Percentiles rank a stretch among this genome's conserved stretches.
Evolutionary conservation across 169 alveolate species (phyloP).

Genomic region (Plasmodium malariae): DNA sequence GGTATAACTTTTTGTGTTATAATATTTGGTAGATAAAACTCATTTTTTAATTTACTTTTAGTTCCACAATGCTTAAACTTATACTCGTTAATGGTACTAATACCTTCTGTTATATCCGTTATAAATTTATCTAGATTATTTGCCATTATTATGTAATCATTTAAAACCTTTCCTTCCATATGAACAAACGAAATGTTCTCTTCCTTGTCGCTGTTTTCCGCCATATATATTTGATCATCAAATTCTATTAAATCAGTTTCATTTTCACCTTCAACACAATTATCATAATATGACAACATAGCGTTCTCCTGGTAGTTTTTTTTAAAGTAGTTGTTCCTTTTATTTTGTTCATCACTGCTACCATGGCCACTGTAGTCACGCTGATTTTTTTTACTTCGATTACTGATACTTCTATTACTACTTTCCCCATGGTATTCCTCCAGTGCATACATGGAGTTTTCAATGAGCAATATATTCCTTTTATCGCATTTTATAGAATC

Average conservation of each 20-base stretch:
- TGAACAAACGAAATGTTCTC: no score
- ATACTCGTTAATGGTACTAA: neutral
- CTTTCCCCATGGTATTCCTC: no score
- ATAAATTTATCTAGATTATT: constrained; percentile 12
- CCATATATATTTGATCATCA: neutral
- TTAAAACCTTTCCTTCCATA: no score
- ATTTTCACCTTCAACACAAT: neutral
- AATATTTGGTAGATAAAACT: constrained; percentile 19
- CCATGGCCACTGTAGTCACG: neutral
- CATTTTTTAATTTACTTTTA: neutral
- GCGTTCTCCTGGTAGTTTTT: constrained; percentile 1
- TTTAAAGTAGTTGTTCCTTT: constrained; percentile 6
- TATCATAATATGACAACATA: neutral
- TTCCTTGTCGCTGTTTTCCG: neutral
- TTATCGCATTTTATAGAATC: no score
- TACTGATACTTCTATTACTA: neutral
- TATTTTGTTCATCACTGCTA: neutral
- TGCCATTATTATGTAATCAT: neutral
- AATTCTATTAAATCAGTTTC: constrained; percentile 5
- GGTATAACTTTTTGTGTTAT: constrained; percentile 60
- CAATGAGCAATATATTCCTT: no score
- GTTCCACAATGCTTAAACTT: neutral
- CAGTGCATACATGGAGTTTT: no score
- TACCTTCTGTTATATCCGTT: constrained; percentile 12
- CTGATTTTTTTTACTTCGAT: neutral